Evolutionary conservation across 768 basidiomycete species (phyloP).

Genomic region (Pleurotus tuoliensis): DNA sequence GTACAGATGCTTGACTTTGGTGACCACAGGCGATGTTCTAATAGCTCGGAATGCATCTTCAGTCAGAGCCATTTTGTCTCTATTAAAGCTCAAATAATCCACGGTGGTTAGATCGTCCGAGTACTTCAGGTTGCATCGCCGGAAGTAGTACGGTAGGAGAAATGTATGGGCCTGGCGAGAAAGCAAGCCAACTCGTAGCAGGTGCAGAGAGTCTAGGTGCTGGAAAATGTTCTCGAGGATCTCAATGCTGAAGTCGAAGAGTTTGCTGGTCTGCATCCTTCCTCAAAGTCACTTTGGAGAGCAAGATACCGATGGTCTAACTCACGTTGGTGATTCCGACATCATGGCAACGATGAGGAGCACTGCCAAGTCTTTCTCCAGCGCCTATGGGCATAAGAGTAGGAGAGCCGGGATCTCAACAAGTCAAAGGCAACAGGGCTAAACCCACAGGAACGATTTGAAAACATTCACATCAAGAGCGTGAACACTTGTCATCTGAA

Average conservation of each 20-base stretch:
- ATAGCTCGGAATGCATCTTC: background rate
- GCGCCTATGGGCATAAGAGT: too few relatives aligned
- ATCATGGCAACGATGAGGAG: too few relatives aligned
- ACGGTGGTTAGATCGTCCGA: constrained; percentile 1
- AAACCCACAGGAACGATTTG: too few relatives aligned
- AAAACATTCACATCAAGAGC: too few relatives aligned
- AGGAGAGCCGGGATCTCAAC: too few relatives aligned
- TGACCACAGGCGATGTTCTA: background rate
- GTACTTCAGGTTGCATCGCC: background rate
- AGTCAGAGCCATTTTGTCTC: background rate
- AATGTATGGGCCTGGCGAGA: constrained; percentile 1
- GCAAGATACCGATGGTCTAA: too few relatives aligned
- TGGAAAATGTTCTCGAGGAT: background rate
- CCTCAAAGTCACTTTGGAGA: background rate
- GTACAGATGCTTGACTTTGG: background rate
- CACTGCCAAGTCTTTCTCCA: too few relatives aligned
- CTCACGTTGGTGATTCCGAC: too few relatives aligned
- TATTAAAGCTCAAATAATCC: background rate
- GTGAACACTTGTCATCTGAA: too few relatives aligned
- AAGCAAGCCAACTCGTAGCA: background rate
- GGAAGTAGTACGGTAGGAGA: background rate
- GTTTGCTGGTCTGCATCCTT: background rate
- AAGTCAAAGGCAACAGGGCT: too few relatives aligned
- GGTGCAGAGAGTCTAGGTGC: background rate
- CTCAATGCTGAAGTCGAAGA: constrained; percentile 1